These are phyloP conservation scores for Exophiala oligosperma DNA, from an alignment of 2,329 filamentous ascomycete species.

Conservation along the genomic window DNA sequence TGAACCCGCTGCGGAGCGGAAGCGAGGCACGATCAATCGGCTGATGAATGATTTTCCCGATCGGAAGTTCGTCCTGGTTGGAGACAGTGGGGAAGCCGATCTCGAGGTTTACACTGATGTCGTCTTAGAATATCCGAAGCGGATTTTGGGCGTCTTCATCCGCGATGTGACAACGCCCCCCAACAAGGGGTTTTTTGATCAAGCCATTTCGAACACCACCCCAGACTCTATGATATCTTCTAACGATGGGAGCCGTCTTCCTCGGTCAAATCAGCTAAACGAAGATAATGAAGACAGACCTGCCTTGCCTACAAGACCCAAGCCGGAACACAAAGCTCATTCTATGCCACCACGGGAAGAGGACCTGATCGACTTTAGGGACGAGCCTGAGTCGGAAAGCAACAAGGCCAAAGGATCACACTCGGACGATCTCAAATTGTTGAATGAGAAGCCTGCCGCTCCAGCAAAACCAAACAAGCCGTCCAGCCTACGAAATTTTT, in stretches of 20 bases:
- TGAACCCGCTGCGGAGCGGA: conserved; percentile 92
- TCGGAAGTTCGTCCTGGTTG: conserved; percentile 84
- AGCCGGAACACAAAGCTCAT: conserved; percentile 28
- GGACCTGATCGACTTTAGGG: conserved; percentile 43
- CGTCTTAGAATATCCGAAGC: conserved; percentile 77
- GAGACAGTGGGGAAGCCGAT: conserved; percentile 95
- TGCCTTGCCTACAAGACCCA: conserved; percentile 39
- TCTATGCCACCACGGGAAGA: conserved; percentile 28
- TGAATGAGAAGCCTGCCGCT: conserved; percentile 27
- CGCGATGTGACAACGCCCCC: conserved; percentile 87
- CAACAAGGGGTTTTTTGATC: conserved; percentile 74
- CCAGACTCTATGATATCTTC: conserved; percentile 29
- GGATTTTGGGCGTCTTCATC: conserved; percentile 86
- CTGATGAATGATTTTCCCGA: conserved; percentile 88
- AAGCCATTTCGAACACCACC: conserved; percentile 45
- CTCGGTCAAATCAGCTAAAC: not conserved
- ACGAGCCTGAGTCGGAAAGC: conserved; percentile 32
- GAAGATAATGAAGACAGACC: conserved; percentile 38
- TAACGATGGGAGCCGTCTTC: conserved; percentile 20
- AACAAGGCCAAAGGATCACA: conserved; percentile 16
- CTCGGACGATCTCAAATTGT: conserved; percentile 16
- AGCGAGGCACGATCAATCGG: conserved; percentile 81
- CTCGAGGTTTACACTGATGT: conserved; percentile 96
- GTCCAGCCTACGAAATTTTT: conserved; percentile 39
- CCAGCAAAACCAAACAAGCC: conserved; percentile 49